Evolutionary conservation across 805 yeast genomes (phyloP), one percentile per base, ranked within the genome.

Genomic region (Crinitomyces ghanaensis): DNA sequence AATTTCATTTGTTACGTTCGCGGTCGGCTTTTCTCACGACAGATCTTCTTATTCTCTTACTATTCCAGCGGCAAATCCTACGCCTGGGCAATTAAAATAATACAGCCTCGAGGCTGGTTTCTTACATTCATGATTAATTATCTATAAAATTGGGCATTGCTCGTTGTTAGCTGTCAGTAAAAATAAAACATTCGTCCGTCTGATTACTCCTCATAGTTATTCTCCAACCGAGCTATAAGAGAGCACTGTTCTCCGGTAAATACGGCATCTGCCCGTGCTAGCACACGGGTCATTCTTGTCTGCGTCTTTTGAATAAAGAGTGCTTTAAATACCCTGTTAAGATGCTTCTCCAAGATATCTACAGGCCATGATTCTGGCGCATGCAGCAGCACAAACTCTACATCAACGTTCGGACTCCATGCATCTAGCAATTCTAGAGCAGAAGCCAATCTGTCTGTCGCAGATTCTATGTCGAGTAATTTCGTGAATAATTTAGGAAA

Each of bases 281-380:
- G 28, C 19, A 44, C 27, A 27, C 40, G 33, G 21, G 25, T 19
- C 28, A 45, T 12, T 14, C 23, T 28, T 22, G 45, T 42, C 34
- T 36, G 33, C 20, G 39, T 46, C 34, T 42, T 45, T 19, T 40
- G 42, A 16, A 30, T 36, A 13, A 37, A 27, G 19, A 41, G 13
- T 12, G 26, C 30, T 8, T 44, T 31, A 26, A 46, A 28, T 8
- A 40, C 33, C 9, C 29, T 23, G 13, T 37, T 37, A 24, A 51
- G 28, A 33, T 40, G 54, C 14, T 44, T 50, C 16, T 40, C 41
- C 18, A 56, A 35, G 17, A 43, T 33, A 34, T 51, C 55, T 21
- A 56, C 41, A 4, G 60, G 48, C 60, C 60, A 56, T 7, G 38
- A 19, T 12, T 42, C 46, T 4, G 60, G 57, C 19, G 49, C 40